Conservation (phyloP, 2,329 filamentous ascomycete genomes). For the Clonostachys rhizophaga region DNA sequence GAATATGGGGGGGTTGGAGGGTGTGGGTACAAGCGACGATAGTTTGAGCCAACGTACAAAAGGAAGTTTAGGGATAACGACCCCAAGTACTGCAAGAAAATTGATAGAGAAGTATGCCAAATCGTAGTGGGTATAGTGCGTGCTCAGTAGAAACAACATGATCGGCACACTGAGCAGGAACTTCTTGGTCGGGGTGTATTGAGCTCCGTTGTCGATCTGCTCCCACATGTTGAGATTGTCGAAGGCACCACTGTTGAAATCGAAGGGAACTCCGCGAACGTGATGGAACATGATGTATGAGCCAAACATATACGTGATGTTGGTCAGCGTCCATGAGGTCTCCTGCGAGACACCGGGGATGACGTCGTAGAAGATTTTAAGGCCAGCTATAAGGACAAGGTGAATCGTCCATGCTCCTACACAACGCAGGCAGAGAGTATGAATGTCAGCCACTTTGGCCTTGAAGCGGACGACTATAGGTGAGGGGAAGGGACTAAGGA, state of each 20-base stretch:
- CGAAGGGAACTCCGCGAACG: conserved; percentile 95
- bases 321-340: conserved; percentile 97
- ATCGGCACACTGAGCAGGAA: conserved; percentile 94
- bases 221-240: conserved; percentile 99
- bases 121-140: conserved; percentile 98
- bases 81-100: conserved; percentile 83
- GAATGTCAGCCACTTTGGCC: not conserved
- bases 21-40: not conserved
- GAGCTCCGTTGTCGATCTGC: conserved; percentile 97
- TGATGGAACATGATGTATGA: conserved; percentile 99
- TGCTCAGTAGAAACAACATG: conserved; percentile 90
- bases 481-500: not conserved
- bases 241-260: conserved; percentile 97
- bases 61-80: conserved; percentile 94
- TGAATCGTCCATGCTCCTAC: conserved; percentile 97
- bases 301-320: conserved; percentile 98
- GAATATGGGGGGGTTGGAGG: conserved; percentile 12
- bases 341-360: conserved; percentile 95
- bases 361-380: conserved; percentile 97
- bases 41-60: conserved; percentile 60
- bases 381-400: conserved; percentile 80
- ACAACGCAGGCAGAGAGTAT: not conserved
- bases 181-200: conserved; percentile 98
- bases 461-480: not conserved
- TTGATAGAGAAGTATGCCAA: conserved; percentile 97